Evolutionary conservation across 2,329 filamentous ascomycete genomes (phyloP), one percentile per base, ranked within the genome.

Genomic region (Pseudogymnoascus verrucosus): DNA sequence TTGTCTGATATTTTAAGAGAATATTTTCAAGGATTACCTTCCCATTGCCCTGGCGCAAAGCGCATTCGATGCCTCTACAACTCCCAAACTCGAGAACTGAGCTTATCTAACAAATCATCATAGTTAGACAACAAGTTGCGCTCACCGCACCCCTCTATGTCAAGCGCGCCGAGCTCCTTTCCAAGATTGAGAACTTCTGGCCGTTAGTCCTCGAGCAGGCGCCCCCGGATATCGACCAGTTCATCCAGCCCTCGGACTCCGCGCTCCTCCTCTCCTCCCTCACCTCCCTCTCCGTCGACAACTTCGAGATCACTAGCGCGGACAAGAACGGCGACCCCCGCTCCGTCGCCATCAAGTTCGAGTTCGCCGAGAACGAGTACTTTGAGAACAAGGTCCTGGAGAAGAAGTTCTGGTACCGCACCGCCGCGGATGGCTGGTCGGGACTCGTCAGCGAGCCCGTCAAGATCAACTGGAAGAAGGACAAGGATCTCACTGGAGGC

Each of bases 401-500:
- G 78, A 98, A 98, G 87, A 90, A 89, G 74, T 96, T 98, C 78
- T 93, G 88, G 84, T 91, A 88, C 82, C 87, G 93, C 68, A 83
- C 83, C 74, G 80, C 83, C 65, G 83, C 81, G 73, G 83, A 88
- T 72, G 82, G 84, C 71, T 92, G 85, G 85, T 80, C 83, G 37
- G 90, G 90, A 37, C 82, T 96, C 36, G 91, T 97, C 64, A 93
- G 88, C 23, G 91, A 96, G 79, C 93, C 93, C 5, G 90, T 97
- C 68, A 82, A 87, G 69, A 93, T 98, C 76, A 81, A 86, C 73
- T 96, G 91, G 92, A 95, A 92, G 84, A 83, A 85, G 71, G 89
- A 84, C 72, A 90, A 90, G 80, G 93, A 98, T 76, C 78, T 93
- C 71, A 97, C 91, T 39, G 82, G 85, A 63, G 93, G 93, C 59